phyloP scores from a whole-genome alignment of 768 basidiomycete genomes.

The Calocera cornea region DNA sequence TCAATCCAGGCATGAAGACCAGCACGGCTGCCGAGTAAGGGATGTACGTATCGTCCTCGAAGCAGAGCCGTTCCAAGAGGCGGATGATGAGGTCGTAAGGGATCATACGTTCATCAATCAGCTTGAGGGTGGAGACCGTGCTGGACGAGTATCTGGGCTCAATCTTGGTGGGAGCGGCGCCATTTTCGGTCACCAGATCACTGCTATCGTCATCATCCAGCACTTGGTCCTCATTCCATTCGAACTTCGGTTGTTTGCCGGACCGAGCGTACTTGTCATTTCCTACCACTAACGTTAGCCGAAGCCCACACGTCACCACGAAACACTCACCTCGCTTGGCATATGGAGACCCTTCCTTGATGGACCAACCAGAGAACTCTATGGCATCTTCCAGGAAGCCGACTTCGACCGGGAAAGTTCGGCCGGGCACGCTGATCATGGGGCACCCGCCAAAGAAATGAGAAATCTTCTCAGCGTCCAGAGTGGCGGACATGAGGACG shows the following conservation, averaged over 20 bases:
- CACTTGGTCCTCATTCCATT: conserved; percentile 67
- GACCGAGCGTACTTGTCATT: conserved; percentile 47
- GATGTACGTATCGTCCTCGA: conserved; percentile 39
- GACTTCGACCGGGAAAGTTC: conserved; percentile 85
- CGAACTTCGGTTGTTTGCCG: conserved; percentile 40
- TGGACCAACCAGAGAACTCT: conserved; percentile 63
- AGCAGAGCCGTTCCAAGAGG: conserved; percentile 72
- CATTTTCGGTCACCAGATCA: conserved; percentile 31
- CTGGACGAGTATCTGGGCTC: conserved; percentile 69
- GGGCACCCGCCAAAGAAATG: conserved; percentile 73
- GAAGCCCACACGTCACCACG: neutral
- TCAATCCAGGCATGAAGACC: conserved; percentile 89
- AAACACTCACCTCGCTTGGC: conserved; percentile 47
- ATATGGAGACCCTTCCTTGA: conserved; percentile 70
- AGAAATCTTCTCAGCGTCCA: conserved; percentile 84
- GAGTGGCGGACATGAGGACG: conserved; percentile 91
- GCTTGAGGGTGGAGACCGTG: conserved; percentile 66
- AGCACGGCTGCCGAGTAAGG: conserved; percentile 67
- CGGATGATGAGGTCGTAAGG: conserved; percentile 82
- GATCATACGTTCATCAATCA: conserved; percentile 76
- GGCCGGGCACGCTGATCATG: conserved; percentile 74
- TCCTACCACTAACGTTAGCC: conserved; percentile 27
- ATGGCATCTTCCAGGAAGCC: conserved; percentile 84
- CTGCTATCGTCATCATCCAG: conserved; percentile 56
- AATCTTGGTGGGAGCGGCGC: conserved; percentile 35